These are phyloP conservation scores for Phytopythium cucurbitacearum DNA, from an alignment of 352 stramenopile genomes.

Conservation along the genomic window DNA sequence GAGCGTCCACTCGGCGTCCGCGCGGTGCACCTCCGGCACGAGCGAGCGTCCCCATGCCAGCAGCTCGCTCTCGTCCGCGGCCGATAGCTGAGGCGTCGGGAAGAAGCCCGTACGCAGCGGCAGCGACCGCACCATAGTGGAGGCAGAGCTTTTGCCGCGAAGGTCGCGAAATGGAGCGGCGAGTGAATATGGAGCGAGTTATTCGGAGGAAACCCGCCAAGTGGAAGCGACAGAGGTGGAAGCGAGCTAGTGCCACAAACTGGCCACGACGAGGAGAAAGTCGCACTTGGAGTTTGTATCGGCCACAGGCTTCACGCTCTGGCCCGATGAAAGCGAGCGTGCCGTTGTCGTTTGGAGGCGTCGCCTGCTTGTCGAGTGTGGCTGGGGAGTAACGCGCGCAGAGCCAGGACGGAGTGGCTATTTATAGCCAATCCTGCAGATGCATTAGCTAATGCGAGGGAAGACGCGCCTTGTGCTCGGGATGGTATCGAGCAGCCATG, in stretches of 20 bases:
- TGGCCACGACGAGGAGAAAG: no score
- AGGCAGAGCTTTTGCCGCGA: no score
- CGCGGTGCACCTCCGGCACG: slow-evolving; percentile 58
- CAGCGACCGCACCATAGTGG: slow-evolving; percentile 68
- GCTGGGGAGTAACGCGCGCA: no score
- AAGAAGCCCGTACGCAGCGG: slow-evolving; percentile 79
- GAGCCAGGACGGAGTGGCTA: neutral
- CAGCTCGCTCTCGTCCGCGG: slow-evolving; percentile 62
- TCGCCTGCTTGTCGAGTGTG: slow-evolving; percentile 1
- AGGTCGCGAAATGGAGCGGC: no score
- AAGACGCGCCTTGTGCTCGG: neutral
- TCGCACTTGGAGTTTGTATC: no score
- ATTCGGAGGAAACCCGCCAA: no score
- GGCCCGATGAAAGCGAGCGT: no score
- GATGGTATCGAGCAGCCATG: neutral
- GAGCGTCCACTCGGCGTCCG: slow-evolving; percentile 75
- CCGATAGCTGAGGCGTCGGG: slow-evolving; percentile 49
- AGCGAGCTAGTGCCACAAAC: no score
- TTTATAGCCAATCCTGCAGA: neutral
- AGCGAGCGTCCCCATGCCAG: slow-evolving; percentile 72
- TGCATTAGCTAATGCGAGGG: slow-evolving; percentile 1
- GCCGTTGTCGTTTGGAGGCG: neutral
- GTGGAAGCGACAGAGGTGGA: no score
- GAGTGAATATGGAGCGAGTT: no score
- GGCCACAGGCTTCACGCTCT: no score